Evolutionary conservation across 345 rosid species (phyloP), one percentile per base, ranked within the genome.

Genomic region (Camelina hispida): DNA sequence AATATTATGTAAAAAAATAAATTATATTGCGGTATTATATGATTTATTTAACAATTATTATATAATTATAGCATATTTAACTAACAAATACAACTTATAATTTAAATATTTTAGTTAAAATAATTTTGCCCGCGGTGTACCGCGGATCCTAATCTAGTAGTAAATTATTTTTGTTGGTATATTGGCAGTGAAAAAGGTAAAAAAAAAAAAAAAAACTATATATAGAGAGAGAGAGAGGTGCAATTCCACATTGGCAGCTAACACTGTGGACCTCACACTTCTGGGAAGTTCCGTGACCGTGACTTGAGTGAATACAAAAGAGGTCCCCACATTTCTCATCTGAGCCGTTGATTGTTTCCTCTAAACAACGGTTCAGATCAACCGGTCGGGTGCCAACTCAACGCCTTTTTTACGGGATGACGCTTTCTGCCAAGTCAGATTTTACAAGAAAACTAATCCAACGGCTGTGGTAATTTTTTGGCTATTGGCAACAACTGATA

Each of bases 251-350:
- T 77, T 81, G 88, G 86, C 81, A 81, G 86, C 86, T 79, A 79
- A 53, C 56, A 72, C 56, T 72, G 63, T 18, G 90, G 93, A 85
- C 9, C 81, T 91, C 85, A 68, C 83, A n/a, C 35, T 70, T 81
- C 91, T 88, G 81, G 89, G 91, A 82, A 84, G 90, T 84, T 86
- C 94, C 89, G 90, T 86, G 93, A 88, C 86, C 84, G 81, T 67
- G 88, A 84, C 87, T 72, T 75, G 75, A 80, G 82, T 76, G 73
- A 78, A 78, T 8, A 7, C 9, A 6, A 6, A 38, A 38, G 40
- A 17, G 22, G 75, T 73, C 44, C 77, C 69, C 69, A 69, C 70
- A 53, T 58, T 58, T 81, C 76, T 74, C 71, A 83, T 68, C 70
- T 42, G 13, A 20, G 18, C 86, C 93, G 87, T 85, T 18, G 59